Conservation (phyloP, 176 grass and related monocot species). For the Puya raimondii region DNA sequence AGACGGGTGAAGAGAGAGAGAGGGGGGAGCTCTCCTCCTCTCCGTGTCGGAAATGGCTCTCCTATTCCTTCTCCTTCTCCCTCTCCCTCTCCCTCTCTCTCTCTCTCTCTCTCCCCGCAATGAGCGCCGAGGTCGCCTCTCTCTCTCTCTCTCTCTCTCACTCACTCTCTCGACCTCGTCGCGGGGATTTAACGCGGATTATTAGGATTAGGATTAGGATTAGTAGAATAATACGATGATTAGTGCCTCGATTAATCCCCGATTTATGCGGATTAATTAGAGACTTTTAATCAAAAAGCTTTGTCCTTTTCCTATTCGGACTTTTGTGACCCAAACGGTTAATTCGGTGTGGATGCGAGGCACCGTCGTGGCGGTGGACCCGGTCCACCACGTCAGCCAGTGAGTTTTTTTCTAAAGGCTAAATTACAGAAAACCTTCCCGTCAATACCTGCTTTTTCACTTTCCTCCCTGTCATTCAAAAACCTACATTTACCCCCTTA, state of each 20-base stretch:
- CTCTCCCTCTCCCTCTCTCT: not conserved
- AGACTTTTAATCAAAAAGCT: not conserved
- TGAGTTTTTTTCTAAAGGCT: too few relatives aligned
- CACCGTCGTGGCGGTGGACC: too few relatives aligned
- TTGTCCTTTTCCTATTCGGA: not conserved
- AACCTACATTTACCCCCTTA: too few relatives aligned
- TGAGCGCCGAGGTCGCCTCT: not conserved
- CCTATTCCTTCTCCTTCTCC: not conserved
- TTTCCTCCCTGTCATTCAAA: too few relatives aligned
- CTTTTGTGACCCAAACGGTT: too few relatives aligned
- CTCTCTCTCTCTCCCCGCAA: too few relatives aligned
- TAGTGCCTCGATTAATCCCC: constrained; percentile 1
- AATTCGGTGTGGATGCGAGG: not conserved
- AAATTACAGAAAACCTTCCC: too few relatives aligned
- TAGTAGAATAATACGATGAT: not conserved
- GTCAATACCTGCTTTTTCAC: too few relatives aligned
- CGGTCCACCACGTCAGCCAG: too few relatives aligned
- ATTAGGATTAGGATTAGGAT: not conserved
- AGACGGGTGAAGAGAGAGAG: not conserved
- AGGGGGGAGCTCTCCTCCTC: not conserved
- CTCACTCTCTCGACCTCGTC: not conserved
- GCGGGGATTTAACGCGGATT: not conserved
- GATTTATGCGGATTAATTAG: not conserved
- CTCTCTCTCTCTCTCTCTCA: not conserved
- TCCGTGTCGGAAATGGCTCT: not conserved